Base-by-base conservation (phyloP, 306 rosid species). In the Dalbergia cultrata region DNA sequence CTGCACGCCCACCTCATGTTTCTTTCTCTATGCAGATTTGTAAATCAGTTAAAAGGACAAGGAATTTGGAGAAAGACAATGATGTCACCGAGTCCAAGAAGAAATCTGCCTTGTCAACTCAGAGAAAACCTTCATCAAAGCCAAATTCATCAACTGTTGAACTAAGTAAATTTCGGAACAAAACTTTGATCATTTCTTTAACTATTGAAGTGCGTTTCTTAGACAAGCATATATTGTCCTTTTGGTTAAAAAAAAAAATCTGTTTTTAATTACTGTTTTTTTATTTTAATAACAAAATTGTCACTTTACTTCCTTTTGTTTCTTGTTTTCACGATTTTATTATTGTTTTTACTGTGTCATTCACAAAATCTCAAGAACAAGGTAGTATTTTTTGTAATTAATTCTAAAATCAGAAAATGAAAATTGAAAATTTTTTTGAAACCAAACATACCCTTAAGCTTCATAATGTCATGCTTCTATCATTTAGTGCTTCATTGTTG, bases 91-190 rank as follows among this genome's bases (percentile, higher is more conserved):
- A 44, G n/a, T 21, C 49, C 31, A 61, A 56, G 72, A 76, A 49
- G 81, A 52, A 50, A 49, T 16, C 77, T 50, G 3, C 11, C 58
- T 52, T 52, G 9, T 69, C 81, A 8, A 0, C 31, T 49, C 60
- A 3, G 44, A 12, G 18, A 12, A 69, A 22, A n/a, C 33, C 63
- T 35, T 26, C 80, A 18, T 37, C 57, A 1, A 26, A 34, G 34
- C 45, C 76, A 21, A 10, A 18, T 56, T 45, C 72, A 9, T 58
- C 57, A 56, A 33, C 41, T 8, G 21, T 8, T 76, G 68, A 70
- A 9, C 52, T 19, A 39, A 31, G 85, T 82, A 76, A 82, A 4
- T 76, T 61, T 70, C 73, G 76, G 11, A 76, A 70, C 63, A 60
- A 35, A 50, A 59, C 72, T 59, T 37, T 37, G 10, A 41, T 39